phyloP scores from a whole-genome alignment of 2,329 filamentous ascomycete genomes.

The Cladophialophora carrionii region DNA sequence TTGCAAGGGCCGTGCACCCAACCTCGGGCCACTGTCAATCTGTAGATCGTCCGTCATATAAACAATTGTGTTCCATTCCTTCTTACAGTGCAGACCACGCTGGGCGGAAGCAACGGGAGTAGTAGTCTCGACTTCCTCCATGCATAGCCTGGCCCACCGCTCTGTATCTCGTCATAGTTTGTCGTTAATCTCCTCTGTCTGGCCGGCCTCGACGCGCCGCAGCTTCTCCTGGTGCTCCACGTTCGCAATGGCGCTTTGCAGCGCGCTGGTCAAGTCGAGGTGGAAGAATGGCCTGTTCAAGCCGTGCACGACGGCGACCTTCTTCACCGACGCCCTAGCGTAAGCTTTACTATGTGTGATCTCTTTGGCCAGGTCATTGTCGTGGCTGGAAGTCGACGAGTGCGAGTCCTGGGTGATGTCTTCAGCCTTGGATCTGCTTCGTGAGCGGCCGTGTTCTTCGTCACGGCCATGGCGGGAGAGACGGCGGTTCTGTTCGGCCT shows the following conservation, averaged over 20 bases:
- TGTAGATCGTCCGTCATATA: not conserved
- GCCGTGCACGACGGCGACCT: conserved; percentile 73
- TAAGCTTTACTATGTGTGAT: conserved; percentile 55
- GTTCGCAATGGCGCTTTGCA: conserved; percentile 85
- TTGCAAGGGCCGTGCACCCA: not conserved
- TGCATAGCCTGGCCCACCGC: not conserved
- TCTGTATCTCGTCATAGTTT: not conserved
- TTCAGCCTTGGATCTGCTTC: conserved; percentile 12
- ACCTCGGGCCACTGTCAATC: not conserved
- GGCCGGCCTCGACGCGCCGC: not conserved
- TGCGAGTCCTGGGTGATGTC: conserved; percentile 32
- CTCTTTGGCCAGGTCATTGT: conserved; percentile 51
- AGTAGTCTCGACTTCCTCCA: not conserved
- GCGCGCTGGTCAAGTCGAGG: conserved; percentile 82
- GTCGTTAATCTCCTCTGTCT: not conserved
- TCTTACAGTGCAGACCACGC: not conserved
- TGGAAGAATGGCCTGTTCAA: conserved; percentile 91
- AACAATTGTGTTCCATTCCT: not conserved
- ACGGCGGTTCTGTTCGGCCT: conserved; percentile 61
- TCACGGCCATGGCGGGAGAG: conserved; percentile 32
- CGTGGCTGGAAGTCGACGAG: conserved; percentile 41
- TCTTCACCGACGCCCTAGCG: conserved; percentile 37
- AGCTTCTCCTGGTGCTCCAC: conserved; percentile 54
- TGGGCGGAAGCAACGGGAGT: not conserved
- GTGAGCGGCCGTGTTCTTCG: conserved; percentile 40